A percentile compares a stretch with the other conserved stretches of the same genome.
Conservation (phyloP, 1,284 basidiomycete species). For the Fistulinella cinereoalba region DNA sequence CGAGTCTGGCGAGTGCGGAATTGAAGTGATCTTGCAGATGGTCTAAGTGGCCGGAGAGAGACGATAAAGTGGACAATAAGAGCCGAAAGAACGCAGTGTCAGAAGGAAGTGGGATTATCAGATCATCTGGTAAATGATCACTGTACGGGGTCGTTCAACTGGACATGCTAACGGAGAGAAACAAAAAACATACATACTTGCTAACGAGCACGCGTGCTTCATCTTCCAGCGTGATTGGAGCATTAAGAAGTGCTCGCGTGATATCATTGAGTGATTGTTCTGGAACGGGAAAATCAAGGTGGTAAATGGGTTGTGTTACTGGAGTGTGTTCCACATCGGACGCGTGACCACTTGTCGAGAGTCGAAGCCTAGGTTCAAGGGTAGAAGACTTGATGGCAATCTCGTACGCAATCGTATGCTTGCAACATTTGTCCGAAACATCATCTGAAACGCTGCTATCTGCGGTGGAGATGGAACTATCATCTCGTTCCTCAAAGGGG, state of each 20-base stretch:
- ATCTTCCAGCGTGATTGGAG: neutral
- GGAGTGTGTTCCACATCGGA: conserved; percentile 3
- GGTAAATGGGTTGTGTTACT: conserved; percentile 7
- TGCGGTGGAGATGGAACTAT: neutral
- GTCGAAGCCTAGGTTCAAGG: conserved; percentile 54
- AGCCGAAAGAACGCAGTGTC: conserved; percentile 84
- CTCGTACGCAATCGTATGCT: conserved; percentile 49
- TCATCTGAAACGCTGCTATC: neutral
- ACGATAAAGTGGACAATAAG: conserved; percentile 68
- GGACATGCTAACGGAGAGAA: neutral
- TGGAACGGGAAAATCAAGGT: conserved; percentile 15
- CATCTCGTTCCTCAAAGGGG: conserved; percentile 24
- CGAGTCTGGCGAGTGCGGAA: conserved; percentile 58
- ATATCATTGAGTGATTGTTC: conserved; percentile 12
- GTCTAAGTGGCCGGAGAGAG: conserved; percentile 65
- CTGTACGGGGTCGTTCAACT: conserved; percentile 15
- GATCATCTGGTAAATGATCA: conserved; percentile 41
- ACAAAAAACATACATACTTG: conserved; percentile 10
- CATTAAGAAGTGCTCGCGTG: conserved; percentile 3
- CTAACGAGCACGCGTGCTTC: neutral
- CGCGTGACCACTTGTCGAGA: conserved; percentile 39
- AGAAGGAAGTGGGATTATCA: conserved; percentile 79
- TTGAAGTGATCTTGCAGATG: conserved; percentile 65
- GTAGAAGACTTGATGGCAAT: conserved; percentile 45
- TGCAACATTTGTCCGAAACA: conserved; percentile 10